Percentiles rank a stretch among this genome's conserved stretches.
phyloP scores from a whole-genome alignment of 1,284 basidiomycete genomes.

The Acaromyces ingoldii region DNA sequence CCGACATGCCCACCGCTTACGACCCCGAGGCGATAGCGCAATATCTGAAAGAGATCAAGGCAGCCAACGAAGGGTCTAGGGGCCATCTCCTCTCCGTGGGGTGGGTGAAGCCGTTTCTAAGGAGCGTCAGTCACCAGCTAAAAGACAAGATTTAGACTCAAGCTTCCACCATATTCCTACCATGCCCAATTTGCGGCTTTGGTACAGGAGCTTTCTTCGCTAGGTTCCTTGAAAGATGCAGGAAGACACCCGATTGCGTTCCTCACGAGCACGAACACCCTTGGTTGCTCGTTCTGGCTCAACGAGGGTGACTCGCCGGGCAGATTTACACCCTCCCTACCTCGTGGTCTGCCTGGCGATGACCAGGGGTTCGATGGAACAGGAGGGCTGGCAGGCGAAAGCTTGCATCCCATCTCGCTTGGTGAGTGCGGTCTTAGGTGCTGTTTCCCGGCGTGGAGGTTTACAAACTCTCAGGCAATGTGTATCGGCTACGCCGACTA shows the following conservation, averaged over 20 bases:
- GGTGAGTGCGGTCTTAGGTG: not conserved
- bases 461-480: not conserved
- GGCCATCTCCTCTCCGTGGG: no score
- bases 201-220: not conserved
- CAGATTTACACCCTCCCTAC: not conserved
- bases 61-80: no score
- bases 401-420: conserved; percentile 3
- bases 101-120: no score
- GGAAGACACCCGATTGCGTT: not conserved
- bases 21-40: not conserved
- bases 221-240: no score
- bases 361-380: not conserved
- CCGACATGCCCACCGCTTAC: not conserved
- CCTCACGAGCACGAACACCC: conserved; percentile 2
- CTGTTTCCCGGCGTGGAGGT: no score
- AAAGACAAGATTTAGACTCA: not conserved
- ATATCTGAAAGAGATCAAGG: no score
- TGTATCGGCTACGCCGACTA: not conserved
- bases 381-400: conserved; percentile 5
- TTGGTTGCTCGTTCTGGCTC: not conserved
- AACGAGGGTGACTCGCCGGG: not conserved
- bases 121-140: not conserved
- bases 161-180: conserved; percentile 6
- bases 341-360: not conserved
- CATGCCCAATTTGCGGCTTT: not conserved